Conservation (phyloP, 495 filamentous ascomycete genomes). For the Podospora pseudoanserina region DNA sequence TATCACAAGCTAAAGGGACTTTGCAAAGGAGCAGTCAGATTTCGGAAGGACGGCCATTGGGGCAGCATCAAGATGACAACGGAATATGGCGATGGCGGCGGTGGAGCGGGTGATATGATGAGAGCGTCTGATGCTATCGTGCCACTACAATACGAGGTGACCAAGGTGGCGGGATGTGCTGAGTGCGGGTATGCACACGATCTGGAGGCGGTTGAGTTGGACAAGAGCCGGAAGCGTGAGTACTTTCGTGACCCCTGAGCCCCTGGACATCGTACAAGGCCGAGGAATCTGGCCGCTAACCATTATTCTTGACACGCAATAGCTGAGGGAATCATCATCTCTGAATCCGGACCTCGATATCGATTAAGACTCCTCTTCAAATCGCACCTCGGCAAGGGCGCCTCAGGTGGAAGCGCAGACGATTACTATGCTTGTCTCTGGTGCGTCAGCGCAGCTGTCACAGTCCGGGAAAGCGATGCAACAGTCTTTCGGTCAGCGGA, state of each 20-base stretch:
- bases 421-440: constrained; percentile 37
- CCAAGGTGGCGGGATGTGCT: constrained; percentile 28
- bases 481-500: constrained; percentile 37
- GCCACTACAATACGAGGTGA: constrained; percentile 21
- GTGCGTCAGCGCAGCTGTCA: constrained; percentile 31
- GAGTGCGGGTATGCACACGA: constrained; percentile 36
- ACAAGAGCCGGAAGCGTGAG: constrained; percentile 32
- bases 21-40: constrained; percentile 26
- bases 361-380: constrained; percentile 40
- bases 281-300: not conserved
- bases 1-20: constrained; percentile 25
- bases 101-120: constrained; percentile 20
- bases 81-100: constrained; percentile 16
- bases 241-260: not conserved
- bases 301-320: not conserved
- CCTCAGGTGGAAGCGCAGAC: constrained; percentile 12
- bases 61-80: constrained; percentile 22
- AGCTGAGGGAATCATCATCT: constrained; percentile 27
- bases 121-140: constrained; percentile 22
- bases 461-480: constrained; percentile 34
- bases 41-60: constrained; percentile 25
- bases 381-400: constrained; percentile 30
- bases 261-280: not conserved
- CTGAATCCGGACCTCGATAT: constrained; percentile 28
- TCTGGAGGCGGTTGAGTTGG: constrained; percentile 30